Evolutionary conservation across 23 red algal genomes (phyloP), one percentile per base, ranked within the genome.

Genomic region (Rhodosorus marinus): DNA sequence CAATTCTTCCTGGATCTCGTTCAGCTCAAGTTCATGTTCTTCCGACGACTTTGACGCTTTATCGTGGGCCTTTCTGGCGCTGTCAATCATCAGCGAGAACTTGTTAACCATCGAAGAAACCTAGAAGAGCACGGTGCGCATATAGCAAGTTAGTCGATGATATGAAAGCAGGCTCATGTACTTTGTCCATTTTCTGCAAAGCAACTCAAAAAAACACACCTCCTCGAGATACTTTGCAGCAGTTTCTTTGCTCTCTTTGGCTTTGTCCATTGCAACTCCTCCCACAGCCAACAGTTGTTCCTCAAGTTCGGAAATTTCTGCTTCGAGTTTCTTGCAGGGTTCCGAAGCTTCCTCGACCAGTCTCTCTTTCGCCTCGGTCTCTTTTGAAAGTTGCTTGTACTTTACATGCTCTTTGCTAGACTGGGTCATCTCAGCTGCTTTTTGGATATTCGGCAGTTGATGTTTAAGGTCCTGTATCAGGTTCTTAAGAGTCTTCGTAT

Each of bases 251-350:
- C 51, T 68, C 15, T 53, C 56, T 35, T 70, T 70, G 6, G 72
- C 70, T 14, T 64, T 46, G 24, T 69, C 45, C 64, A 79, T 40
- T 41, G 54, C 41, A 34, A 24, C 6, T 5, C 71, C 82, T 20
- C 82, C 82, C 19, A 57, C 48, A n/a, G 70, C 72, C 8, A 92
- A 30, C 19, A 92, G 72, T 35, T 52, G 35, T 40, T 63, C 71
- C 35, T 92, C 66, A 6, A 78, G 42, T 35, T 66, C 1, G 17
- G 21, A 26, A 9, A 92, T 69, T 1, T 60, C 70, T 3, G 62
- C 52, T 24, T 92, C 82, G 1, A 78, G 38, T 2, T 31, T 42
- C 28, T 54, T 55, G 20, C 70, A 75, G 8, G 57, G 35, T 6
- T 25, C 64, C 20, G 49, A 52, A 5, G 70, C 70, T 22, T 47